Conservation (phyloP, 1,284 basidiomycete genomes). For the Paramarasmius palmivorus region DNA sequence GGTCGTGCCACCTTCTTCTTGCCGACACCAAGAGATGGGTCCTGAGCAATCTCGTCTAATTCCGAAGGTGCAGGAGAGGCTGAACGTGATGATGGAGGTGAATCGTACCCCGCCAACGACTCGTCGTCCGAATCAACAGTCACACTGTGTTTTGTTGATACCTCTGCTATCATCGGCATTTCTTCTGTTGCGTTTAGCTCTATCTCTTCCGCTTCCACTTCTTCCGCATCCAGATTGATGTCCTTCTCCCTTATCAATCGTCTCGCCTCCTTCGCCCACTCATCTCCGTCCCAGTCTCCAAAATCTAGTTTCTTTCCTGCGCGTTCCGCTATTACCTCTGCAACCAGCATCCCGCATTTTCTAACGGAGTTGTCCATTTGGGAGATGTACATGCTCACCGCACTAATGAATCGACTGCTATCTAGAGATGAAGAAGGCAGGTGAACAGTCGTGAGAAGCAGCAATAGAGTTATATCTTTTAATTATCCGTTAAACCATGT, state of each 20-base stretch:
- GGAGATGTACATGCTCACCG: constrained; percentile 75
- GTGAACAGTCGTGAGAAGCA: constrained; percentile 65
- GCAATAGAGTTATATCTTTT: constrained; percentile 68
- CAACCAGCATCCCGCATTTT: constrained; percentile 91
- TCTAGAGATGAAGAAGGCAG: constrained; percentile 52
- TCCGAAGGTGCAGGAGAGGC: constrained; percentile 79
- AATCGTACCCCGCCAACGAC: constrained; percentile 78
- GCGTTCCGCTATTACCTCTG: constrained; percentile 72
- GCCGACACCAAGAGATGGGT: constrained; percentile 73
- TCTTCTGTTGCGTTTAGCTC: not conserved
- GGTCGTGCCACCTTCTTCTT: constrained; percentile 70
- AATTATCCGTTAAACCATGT: constrained; percentile 5
- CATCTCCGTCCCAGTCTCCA: constrained; percentile 81
- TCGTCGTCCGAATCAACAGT: constrained; percentile 68
- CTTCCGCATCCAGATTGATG: constrained; percentile 39
- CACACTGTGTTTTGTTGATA: not conserved
- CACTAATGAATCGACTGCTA: constrained; percentile 68
- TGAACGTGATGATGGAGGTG: constrained; percentile 68
- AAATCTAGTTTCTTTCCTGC: constrained; percentile 75
- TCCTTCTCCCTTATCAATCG: constrained; percentile 52
- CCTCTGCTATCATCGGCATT: not conserved
- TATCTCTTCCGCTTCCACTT: constrained; percentile 18
- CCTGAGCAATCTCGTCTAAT: constrained; percentile 80
- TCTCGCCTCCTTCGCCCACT: constrained; percentile 67
- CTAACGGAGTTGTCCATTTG: constrained; percentile 81